These are phyloP conservation scores for Aspergillus aculeatinus DNA, from an alignment of 2,329 filamentous ascomycete genomes.

Conservation along the genomic window DNA sequence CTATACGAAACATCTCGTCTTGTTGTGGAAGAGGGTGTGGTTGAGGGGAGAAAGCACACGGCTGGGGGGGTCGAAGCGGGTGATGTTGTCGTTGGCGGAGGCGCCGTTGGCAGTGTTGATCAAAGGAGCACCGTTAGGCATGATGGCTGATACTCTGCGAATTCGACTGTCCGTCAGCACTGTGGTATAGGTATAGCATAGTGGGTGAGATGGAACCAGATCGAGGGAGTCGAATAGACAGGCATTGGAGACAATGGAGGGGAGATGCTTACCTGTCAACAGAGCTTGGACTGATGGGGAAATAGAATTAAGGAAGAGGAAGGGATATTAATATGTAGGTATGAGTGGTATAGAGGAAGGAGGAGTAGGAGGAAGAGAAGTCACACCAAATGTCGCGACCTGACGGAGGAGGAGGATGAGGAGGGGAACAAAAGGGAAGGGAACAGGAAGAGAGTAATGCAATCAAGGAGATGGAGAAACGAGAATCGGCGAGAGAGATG, in stretches of 20 bases:
- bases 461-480: slow-evolving; percentile 16
- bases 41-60: slow-evolving; percentile 84
- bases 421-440: slow-evolving; percentile 27
- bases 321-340: slow-evolving; percentile 17
- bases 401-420: slow-evolving; percentile 18
- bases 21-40: slow-evolving; percentile 96
- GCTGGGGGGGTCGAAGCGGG: slow-evolving; percentile 90
- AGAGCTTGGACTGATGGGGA: slow-evolving; percentile 16
- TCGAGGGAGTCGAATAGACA: neutral
- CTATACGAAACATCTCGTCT: slow-evolving; percentile 99
- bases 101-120: slow-evolving; percentile 51
- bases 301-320: slow-evolving; percentile 11
- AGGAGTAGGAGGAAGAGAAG: slow-evolving; percentile 14
- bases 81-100: slow-evolving; percentile 95
- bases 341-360: slow-evolving; percentile 15
- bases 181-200: neutral
- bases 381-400: slow-evolving; percentile 11
- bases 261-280: slow-evolving; percentile 20
- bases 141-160: slow-evolving; percentile 42
- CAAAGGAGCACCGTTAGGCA: slow-evolving; percentile 55
- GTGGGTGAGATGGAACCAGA: neutral
- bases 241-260: neutral
- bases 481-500: slow-evolving; percentile 15
- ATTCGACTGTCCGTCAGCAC: slow-evolving; percentile 10
- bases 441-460: slow-evolving; percentile 21